Evolutionary conservation across 1,284 basidiomycete species (phyloP).

Genomic region (Moesziomyces antarcticus): DNA sequence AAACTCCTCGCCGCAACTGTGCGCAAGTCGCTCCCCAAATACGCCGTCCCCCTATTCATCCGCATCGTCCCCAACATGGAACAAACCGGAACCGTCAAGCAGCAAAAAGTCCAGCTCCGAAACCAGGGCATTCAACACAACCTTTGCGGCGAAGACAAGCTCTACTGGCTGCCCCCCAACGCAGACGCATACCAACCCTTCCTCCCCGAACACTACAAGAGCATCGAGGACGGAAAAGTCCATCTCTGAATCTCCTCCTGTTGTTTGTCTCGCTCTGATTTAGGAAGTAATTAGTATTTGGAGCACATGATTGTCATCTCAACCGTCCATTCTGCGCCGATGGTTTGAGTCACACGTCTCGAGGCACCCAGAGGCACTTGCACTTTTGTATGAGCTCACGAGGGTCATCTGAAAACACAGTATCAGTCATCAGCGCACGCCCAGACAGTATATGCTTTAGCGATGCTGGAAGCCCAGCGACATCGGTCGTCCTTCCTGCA

Average conservation of each 20-base stretch:
- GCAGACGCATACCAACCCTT: conserved; percentile 55
- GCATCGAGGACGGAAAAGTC: conserved; percentile 53
- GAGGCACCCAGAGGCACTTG: too few species aligned
- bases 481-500: too few species aligned
- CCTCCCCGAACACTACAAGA: conserved; percentile 42
- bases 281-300: too few species aligned
- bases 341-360: too few species aligned
- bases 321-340: too few species aligned
- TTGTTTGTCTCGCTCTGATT: background rate
- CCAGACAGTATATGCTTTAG: too few species aligned
- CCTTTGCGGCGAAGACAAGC: conserved; percentile 45
- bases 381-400: too few species aligned
- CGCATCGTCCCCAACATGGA: conserved; percentile 63
- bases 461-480: too few species aligned
- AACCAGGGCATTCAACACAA: conserved; percentile 67
- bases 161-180: conserved; percentile 61
- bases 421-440: too few species aligned
- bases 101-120: conserved; percentile 63
- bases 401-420: too few species aligned
- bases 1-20: conserved; percentile 56
- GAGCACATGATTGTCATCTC: too few species aligned
- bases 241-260: conserved; percentile 35
- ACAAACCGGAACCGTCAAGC: conserved; percentile 66
- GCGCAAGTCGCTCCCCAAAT: conserved; percentile 62
- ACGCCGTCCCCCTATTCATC: conserved; percentile 68